phyloP scores from a whole-genome alignment of 78 protist genomes.

The Acrasis kona region DNA sequence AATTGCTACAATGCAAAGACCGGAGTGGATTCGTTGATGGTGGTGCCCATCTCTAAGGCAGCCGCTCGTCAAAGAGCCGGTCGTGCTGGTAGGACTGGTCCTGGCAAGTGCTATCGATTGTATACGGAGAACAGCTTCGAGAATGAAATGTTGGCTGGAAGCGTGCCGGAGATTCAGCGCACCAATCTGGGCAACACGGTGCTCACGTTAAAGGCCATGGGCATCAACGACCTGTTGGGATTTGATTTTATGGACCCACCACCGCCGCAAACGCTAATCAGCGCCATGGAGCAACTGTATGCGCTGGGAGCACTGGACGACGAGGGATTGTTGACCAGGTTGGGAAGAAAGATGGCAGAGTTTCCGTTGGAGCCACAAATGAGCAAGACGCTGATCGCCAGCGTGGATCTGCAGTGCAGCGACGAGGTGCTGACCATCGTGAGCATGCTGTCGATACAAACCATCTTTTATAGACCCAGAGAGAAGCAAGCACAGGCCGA shows the following conservation, averaged over 20 bases:
- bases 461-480: slow-evolving; percentile 92
- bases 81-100: slow-evolving; percentile 96
- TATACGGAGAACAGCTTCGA: slow-evolving; percentile 95
- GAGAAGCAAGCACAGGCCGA: slow-evolving; percentile 94
- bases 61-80: slow-evolving; percentile 91
- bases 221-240: slow-evolving; percentile 82
- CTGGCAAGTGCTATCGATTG: slow-evolving; percentile 96
- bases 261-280: slow-evolving; percentile 74
- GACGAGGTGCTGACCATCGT: slow-evolving; percentile 94
- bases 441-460: slow-evolving; percentile 87
- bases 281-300: slow-evolving; percentile 78
- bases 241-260: slow-evolving; percentile 99
- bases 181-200: slow-evolving; percentile 93
- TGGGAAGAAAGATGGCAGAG: slow-evolving; percentile 97
- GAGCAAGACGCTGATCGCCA: slow-evolving; percentile 75
- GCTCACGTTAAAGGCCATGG: slow-evolving; percentile 80
- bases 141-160: slow-evolving; percentile 84
- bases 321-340: slow-evolving; percentile 92
- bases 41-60: slow-evolving; percentile 90
- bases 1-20: slow-evolving; percentile 84
- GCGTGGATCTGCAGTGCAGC: slow-evolving; percentile 88
- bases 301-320: slow-evolving; percentile 92
- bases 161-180: slow-evolving; percentile 98
- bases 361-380: slow-evolving; percentile 97
- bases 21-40: slow-evolving; percentile 92